Base-by-base conservation (phyloP, 805 yeast genomes). In the Barnettozyma sucrosica region DNA sequence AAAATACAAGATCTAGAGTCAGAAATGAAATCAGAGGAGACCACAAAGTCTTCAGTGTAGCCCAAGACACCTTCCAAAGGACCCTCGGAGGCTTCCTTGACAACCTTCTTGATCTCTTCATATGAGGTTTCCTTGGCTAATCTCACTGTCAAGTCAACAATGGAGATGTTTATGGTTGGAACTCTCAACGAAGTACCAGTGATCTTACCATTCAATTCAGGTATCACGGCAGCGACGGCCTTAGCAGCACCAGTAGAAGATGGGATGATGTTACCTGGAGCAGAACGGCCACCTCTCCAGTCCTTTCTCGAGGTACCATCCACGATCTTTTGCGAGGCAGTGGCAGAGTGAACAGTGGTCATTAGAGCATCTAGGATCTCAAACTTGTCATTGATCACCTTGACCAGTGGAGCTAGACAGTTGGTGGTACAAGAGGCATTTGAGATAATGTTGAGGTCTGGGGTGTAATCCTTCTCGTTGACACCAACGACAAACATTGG, bases 271-370 rank as follows among this genome's bases (percentile, higher is more conserved):
- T 89, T 89, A 68, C 90, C 95, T 54, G 92, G 84, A 68, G 96
- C 96, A 62, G 96, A 85, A 78, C 96, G 85, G 71, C 96, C 96
- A 70, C 96, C 96, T 82, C 96, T 85, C 96, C 96, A 89, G 80
- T 89, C 96, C 81, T 89, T 89, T 81, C 83, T 89, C 69, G 96
- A 87, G 64, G 96, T 95, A 75, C 96, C 96, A 71, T 89, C 96
- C 57, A 89, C 96, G 54, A 95, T 85, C 83, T 89, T 89, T 75
- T 89, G 96, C 64, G 96, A 85, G 62, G 96, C 96, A 59, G 96
- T 89, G 75, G 87, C 85, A 67, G 96, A 86, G 81, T 89, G 96
- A 58, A 89, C 90, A 55, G 96, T 89, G 73, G 96, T 89, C 96
- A 89, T 89, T 67, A 89, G 79, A 74, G 95, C 96, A 72, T 87